These are phyloP conservation scores for Hirsutella minnesotensis DNA, from an alignment of 2,329 filamentous ascomycete genomes.

Conservation along the genomic window DNA sequence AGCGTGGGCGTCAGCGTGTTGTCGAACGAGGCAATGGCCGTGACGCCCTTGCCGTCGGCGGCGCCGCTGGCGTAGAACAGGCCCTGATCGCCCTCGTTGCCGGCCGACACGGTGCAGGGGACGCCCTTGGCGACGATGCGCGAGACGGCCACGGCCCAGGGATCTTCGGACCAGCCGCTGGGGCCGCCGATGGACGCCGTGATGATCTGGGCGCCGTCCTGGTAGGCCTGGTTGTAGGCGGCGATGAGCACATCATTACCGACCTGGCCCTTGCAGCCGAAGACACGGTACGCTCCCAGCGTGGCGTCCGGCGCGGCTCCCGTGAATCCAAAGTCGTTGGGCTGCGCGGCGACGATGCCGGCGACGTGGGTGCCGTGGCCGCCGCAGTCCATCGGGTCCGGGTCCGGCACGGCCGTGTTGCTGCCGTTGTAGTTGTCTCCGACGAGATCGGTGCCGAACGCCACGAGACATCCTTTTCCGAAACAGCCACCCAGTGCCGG, in stretches of 20 bases:
- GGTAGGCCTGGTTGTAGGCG: slow-evolving; percentile 47
- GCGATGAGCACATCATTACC: slow-evolving; percentile 45
- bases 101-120: slow-evolving; percentile 39
- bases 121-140: slow-evolving; percentile 42
- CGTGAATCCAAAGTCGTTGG: slow-evolving; percentile 39
- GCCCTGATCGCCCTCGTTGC: slow-evolving; percentile 34
- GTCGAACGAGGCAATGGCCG: slow-evolving; percentile 38
- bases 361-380: slow-evolving; percentile 52
- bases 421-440: slow-evolving; percentile 37
- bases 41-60: slow-evolving; percentile 33
- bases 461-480: slow-evolving; percentile 44
- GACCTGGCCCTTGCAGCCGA: slow-evolving; percentile 40
- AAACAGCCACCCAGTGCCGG: slow-evolving; percentile 54
- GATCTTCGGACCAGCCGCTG: slow-evolving; percentile 39
- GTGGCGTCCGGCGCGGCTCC: slow-evolving; percentile 45
- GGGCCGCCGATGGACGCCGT: slow-evolving; percentile 40
- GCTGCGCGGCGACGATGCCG: slow-evolving; percentile 49
- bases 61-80: slow-evolving; percentile 38
- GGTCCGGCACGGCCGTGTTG: slow-evolving; percentile 29
- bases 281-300: slow-evolving; percentile 44
- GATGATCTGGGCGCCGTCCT: slow-evolving; percentile 47
- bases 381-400: slow-evolving; percentile 41
- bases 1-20: slow-evolving; percentile 31
- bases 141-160: slow-evolving; percentile 36
- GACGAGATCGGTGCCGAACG: slow-evolving; percentile 44